Percentiles rank a stretch among this genome's conserved stretches.
phyloP scores from a whole-genome alignment of 2,329 filamentous ascomycete species.

The Gnomoniopsis sp. region DNA sequence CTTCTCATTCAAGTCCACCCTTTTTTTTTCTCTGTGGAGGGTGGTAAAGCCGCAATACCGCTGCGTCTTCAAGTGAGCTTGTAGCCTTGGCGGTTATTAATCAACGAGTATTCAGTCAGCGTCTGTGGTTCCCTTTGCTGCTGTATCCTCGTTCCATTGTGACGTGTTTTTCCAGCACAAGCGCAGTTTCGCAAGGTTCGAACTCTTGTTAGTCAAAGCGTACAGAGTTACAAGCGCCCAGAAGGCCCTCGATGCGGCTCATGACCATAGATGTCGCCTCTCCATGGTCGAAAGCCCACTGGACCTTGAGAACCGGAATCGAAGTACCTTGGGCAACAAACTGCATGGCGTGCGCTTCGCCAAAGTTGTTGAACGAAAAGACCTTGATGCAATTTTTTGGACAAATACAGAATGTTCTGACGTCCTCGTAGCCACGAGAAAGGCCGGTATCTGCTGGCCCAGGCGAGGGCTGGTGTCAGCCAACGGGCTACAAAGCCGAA shows the following conservation, averaged over 20 bases:
- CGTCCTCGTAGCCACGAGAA: neutral
- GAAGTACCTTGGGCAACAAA: neutral
- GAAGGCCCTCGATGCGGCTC: neutral
- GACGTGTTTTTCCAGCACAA: no score
- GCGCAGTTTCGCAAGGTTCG: no score
- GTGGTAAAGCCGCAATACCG: no score
- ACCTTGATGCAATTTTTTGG: neutral
- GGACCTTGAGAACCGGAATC: neutral
- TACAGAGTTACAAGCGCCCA: no score
- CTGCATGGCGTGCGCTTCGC: neutral
- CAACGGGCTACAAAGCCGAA: neutral
- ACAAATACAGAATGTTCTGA: neutral
- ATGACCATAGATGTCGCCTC: neutral
- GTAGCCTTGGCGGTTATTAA: no score
- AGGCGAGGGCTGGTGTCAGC: neutral
- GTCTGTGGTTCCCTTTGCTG: no score
- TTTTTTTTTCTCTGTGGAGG: no score
- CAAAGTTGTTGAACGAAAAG: neutral
- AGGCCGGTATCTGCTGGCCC: neutral
- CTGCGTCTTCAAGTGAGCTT: no score
- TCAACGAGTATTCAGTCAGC: no score
- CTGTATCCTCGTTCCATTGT: no score
- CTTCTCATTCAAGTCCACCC: neutral
- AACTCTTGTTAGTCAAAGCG: no score
- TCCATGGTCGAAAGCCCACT: neutral